Conservation (phyloP, 192 early-diverging fungal genomes). For the Kickxella alabastrina region DNA sequence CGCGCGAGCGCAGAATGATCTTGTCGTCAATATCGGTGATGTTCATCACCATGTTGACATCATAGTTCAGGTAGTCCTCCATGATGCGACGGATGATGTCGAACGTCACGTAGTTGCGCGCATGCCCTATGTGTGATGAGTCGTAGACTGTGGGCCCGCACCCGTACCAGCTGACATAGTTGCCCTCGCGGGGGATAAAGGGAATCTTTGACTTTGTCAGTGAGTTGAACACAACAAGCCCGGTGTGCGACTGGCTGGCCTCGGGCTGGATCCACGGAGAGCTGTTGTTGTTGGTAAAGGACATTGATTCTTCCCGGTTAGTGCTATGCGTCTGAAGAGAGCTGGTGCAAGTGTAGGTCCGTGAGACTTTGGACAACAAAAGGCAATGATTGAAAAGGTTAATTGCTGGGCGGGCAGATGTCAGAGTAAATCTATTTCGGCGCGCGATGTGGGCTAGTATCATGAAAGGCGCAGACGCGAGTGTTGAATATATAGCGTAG, state of each 20-base stretch:
- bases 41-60: conserved; percentile 93
- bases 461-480: conserved; percentile 2
- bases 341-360: background rate
- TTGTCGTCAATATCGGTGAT: conserved; percentile 99
- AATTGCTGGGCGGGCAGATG: background rate
- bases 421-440: background rate
- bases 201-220: conserved; percentile 87
- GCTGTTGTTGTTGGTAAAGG: conserved; percentile 29
- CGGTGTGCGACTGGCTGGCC: conserved; percentile 33
- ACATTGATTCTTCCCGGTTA: conserved; percentile 39
- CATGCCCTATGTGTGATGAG: conserved; percentile 93
- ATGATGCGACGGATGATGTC: conserved; percentile 93
- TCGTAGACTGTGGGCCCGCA: conserved; percentile 99
- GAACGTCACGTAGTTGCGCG: conserved; percentile 86
- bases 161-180: conserved; percentile 90
- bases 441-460: conserved; percentile 1
- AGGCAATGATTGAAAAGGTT: conserved; percentile 1
- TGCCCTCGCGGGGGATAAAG: conserved; percentile 79
- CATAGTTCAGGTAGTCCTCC: conserved; percentile 93
- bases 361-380: background rate
- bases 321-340: background rate
- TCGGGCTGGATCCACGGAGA: conserved; percentile 43
- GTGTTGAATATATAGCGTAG: no score
- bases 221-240: conserved; percentile 67
- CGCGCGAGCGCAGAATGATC: conserved; percentile 90